Conservation (phyloP, 2,329 filamentous ascomycete genomes). For the Lasiodiplodia citricola region DNA sequence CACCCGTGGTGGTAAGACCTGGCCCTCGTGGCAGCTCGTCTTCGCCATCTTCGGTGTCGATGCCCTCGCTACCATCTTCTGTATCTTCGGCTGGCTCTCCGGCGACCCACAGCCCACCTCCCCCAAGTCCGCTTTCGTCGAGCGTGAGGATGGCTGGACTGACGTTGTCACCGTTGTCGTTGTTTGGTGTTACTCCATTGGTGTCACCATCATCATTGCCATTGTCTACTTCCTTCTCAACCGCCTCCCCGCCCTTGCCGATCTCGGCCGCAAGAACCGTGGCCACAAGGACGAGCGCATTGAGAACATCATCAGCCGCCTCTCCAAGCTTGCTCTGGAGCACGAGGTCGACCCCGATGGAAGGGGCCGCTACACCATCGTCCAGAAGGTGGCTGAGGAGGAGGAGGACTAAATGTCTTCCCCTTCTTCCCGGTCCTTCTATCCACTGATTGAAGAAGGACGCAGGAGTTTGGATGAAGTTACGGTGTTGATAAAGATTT, state of each 20-base stretch:
- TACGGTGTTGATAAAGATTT: slow-evolving; percentile 23
- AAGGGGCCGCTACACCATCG: slow-evolving; percentile 51
- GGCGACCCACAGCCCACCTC: slow-evolving; percentile 54
- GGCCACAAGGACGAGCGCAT: slow-evolving; percentile 66
- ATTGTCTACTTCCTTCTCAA: slow-evolving; percentile 69
- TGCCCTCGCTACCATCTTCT: slow-evolving; percentile 73
- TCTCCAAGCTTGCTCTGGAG: slow-evolving; percentile 68
- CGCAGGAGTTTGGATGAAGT: slow-evolving; percentile 26
- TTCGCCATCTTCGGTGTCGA: slow-evolving; percentile 74
- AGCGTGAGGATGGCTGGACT: slow-evolving; percentile 58
- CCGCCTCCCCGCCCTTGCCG: slow-evolving; percentile 62
- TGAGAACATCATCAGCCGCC: slow-evolving; percentile 69
- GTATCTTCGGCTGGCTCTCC: slow-evolving; percentile 75
- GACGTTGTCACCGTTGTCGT: slow-evolving; percentile 70
- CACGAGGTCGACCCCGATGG: slow-evolving; percentile 60
- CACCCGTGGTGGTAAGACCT: slow-evolving; percentile 68
- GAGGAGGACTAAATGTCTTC: slow-evolving; percentile 50
- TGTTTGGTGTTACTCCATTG: slow-evolving; percentile 70
- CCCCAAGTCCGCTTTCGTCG: slow-evolving; percentile 47
- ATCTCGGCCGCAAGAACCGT: slow-evolving; percentile 68
- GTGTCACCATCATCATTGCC: slow-evolving; percentile 68
- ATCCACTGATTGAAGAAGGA: slow-evolving; percentile 19
- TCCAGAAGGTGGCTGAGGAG: slow-evolving; percentile 51
- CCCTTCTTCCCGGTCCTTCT: slow-evolving; percentile 16
- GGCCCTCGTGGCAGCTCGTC: slow-evolving; percentile 76